These are phyloP conservation scores for Tuber aestivum DNA, from an alignment of 495 filamentous ascomycete species.

Conservation along the genomic window DNA sequence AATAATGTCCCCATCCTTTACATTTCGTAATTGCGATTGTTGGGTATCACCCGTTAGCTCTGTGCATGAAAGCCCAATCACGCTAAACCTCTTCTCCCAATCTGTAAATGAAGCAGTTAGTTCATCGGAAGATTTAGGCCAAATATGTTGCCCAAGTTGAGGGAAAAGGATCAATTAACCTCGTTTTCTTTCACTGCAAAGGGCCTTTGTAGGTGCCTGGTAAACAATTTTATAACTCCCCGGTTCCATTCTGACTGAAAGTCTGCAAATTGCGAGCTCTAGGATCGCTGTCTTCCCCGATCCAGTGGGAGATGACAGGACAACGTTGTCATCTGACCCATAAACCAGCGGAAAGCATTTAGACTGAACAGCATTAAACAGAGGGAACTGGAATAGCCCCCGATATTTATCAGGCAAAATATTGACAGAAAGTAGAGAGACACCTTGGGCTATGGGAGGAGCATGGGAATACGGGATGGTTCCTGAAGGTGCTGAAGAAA, in stretches of 20 bases:
- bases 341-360: conserved; percentile 74
- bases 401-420: conserved; percentile 72
- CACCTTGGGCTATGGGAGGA: conserved; percentile 57
- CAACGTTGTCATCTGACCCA: conserved; percentile 70
- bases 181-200: conserved; percentile 69
- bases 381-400: conserved; percentile 67
- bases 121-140: not conserved
- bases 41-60: conserved; percentile 93
- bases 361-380: conserved; percentile 91
- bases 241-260: conserved; percentile 57
- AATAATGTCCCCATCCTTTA: conserved; percentile 81
- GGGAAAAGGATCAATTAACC: conserved; percentile 16
- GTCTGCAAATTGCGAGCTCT: conserved; percentile 83
- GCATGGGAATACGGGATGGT: conserved; percentile 41
- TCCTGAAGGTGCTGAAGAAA: not conserved
- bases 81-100: conserved; percentile 78
- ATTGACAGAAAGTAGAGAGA: conserved; percentile 65
- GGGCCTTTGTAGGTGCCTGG: conserved; percentile 87
- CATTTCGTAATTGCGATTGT: conserved; percentile 60
- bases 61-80: conserved; percentile 67
- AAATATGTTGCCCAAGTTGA: not conserved
- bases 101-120: conserved; percentile 51
- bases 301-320: conserved; percentile 84
- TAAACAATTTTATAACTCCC: conserved; percentile 89
- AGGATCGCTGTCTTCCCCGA: conserved; percentile 90